phyloP scores from a whole-genome alignment of 164 flowering plant species.

The Berberis thunbergii region DNA sequence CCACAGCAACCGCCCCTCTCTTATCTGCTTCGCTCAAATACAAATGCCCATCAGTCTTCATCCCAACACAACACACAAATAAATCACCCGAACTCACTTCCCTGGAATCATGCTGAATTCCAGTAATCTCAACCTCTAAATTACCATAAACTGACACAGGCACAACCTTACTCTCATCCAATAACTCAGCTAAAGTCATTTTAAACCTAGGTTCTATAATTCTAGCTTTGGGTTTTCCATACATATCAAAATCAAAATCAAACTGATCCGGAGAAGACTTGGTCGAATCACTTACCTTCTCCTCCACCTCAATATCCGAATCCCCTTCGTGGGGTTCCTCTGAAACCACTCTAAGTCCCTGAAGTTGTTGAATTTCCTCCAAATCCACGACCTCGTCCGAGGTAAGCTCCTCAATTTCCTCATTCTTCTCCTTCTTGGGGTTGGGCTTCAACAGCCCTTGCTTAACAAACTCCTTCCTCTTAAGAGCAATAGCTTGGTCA shows the following conservation, averaged over 20 bases:
- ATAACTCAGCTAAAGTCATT: slow-evolving; percentile 80
- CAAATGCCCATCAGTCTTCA: slow-evolving; percentile 78
- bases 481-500: slow-evolving; percentile 69
- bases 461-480: slow-evolving; percentile 75
- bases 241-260: slow-evolving; percentile 71
- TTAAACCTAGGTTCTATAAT: slow-evolving; percentile 84
- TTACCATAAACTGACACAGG: slow-evolving; percentile 79
- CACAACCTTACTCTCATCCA: slow-evolving; percentile 90
- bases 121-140: slow-evolving; percentile 75
- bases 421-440: slow-evolving; percentile 29
- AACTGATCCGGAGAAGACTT: slow-evolving; percentile 24
- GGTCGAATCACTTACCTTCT: slow-evolving; percentile 21
- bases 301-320: not conserved
- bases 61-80: slow-evolving; percentile 85
- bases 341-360: slow-evolving; percentile 36
- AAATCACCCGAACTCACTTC: slow-evolving; percentile 74
- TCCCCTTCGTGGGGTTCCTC: slow-evolving; percentile 16
- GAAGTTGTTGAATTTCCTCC: slow-evolving; percentile 73
- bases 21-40: slow-evolving; percentile 83
- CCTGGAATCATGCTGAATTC: slow-evolving; percentile 87
- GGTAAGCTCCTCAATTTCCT: slow-evolving; percentile 41
- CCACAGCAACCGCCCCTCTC: slow-evolving; percentile 97
- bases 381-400: slow-evolving; percentile 75
- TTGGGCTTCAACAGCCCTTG: slow-evolving; percentile 68
- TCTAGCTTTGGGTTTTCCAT: slow-evolving; percentile 43